These are phyloP conservation scores for Typha latifolia DNA, from an alignment of 176 grass and related monocot species.

Conservation along the genomic window DNA sequence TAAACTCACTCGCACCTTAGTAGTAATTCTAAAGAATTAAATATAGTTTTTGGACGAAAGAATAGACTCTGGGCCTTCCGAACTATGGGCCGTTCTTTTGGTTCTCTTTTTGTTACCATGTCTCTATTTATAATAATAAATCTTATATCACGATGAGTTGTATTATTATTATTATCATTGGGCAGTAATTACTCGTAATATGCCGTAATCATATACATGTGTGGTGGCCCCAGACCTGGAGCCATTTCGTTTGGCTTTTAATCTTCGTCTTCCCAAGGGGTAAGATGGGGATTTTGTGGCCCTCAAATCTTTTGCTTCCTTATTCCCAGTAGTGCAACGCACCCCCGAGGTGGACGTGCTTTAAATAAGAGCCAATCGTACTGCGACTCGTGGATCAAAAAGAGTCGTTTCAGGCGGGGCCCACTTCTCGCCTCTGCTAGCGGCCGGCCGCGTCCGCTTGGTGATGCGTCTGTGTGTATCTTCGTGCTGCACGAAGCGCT, in stretches of 20 bases:
- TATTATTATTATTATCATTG: background rate
- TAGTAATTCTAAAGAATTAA: background rate
- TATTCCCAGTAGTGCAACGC: background rate
- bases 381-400: background rate
- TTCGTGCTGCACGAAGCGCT: too few species aligned
- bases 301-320: slow-evolving; percentile 1
- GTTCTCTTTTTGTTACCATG: background rate
- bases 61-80: background rate
- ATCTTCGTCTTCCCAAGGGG: background rate
- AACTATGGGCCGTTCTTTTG: background rate
- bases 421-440: background rate
- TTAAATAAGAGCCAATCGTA: background rate
- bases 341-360: too few species aligned
- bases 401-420: background rate
- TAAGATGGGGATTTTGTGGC: background rate
- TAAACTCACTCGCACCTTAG: too few species aligned
- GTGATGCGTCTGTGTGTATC: too few species aligned
- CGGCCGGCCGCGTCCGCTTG: too few species aligned
- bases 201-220: background rate
- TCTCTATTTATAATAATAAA: slow-evolving; percentile 3
- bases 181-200: background rate
- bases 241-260: background rate
- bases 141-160: background rate
- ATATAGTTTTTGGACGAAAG: background rate
- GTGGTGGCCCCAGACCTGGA: too few species aligned